phyloP scores from a whole-genome alignment of 768 basidiomycete genomes.

The Lanmaoa rubissima region DNA sequence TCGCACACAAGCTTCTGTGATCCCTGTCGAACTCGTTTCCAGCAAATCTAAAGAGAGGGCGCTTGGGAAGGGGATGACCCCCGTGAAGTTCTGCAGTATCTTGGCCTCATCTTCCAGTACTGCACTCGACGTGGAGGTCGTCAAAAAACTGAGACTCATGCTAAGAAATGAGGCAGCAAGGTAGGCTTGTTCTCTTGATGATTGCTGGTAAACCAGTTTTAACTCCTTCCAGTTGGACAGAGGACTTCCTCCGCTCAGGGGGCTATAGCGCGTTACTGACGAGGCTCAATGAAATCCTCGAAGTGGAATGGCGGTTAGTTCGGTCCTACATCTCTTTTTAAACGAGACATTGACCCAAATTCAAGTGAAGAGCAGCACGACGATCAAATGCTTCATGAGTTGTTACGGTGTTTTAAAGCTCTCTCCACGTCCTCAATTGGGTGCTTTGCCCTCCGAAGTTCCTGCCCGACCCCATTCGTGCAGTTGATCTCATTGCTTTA shows the following conservation, averaged over 20 bases:
- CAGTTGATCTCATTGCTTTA: slow-evolving; percentile 84
- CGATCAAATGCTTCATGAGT: slow-evolving; percentile 88
- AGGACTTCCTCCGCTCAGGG: slow-evolving; percentile 77
- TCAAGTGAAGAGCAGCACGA: slow-evolving; percentile 97
- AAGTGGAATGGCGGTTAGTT: slow-evolving; percentile 95
- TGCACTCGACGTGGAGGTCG: slow-evolving; percentile 76
- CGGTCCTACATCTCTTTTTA: not conserved
- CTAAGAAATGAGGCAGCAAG: slow-evolving; percentile 89
- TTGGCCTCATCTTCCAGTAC: slow-evolving; percentile 67
- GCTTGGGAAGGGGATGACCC: slow-evolving; percentile 52
- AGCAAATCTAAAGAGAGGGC: slow-evolving; percentile 52
- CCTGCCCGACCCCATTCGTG: slow-evolving; percentile 83
- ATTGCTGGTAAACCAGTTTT: not conserved
- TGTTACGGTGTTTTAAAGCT: slow-evolving; percentile 92
- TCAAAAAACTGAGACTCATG: slow-evolving; percentile 85
- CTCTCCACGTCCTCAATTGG: slow-evolving; percentile 88
- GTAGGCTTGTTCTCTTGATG: slow-evolving; percentile 39
- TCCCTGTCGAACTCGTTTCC: slow-evolving; percentile 37
- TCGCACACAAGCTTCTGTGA: slow-evolving; percentile 47
- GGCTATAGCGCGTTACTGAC: slow-evolving; percentile 86
- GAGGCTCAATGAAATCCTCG: slow-evolving; percentile 85
- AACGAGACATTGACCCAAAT: slow-evolving; percentile 7
- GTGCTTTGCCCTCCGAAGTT: slow-evolving; percentile 85
- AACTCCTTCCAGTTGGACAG: slow-evolving; percentile 68
- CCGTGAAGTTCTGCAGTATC: slow-evolving; percentile 65